A percentile compares a stretch with the other conserved stretches of the same genome.
Conservation (phyloP, 1,284 basidiomycete species). For the Rhizoctonia solani region DNA sequence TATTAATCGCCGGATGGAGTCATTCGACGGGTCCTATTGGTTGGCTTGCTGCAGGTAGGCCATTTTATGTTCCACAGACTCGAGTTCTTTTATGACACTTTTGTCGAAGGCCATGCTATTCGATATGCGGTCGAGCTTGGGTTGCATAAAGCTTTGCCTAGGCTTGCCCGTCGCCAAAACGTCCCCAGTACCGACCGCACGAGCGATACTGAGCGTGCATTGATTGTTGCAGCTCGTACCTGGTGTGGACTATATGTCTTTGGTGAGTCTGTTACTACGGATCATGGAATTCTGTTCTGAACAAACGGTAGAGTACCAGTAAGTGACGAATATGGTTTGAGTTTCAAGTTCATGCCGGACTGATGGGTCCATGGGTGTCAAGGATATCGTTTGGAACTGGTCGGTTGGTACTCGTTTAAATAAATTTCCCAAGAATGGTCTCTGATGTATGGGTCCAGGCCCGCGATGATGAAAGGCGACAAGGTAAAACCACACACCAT, state of each 20-base stretch:
- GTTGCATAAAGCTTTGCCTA: slow-evolving; percentile 38
- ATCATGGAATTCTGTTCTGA: no score
- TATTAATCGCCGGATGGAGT: slow-evolving; percentile 41
- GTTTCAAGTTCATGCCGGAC: background rate
- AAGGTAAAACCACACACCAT: slow-evolving; percentile 28
- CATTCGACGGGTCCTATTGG: slow-evolving; percentile 40
- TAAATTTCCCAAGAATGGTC: slow-evolving; percentile 16
- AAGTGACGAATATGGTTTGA: background rate
- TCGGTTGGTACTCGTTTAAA: slow-evolving; percentile 36
- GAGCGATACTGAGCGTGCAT: slow-evolving; percentile 33
- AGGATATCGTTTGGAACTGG: slow-evolving; percentile 40
- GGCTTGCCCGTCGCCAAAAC: slow-evolving; percentile 31
- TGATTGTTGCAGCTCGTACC: slow-evolving; percentile 38
- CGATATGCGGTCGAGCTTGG: slow-evolving; percentile 40
- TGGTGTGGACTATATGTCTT: slow-evolving; percentile 41
- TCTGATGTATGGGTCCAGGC: slow-evolving; percentile 19
- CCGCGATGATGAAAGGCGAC: slow-evolving; percentile 41
- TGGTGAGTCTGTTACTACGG: slow-evolving; percentile 30
- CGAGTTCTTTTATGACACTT: background rate
- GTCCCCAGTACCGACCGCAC: slow-evolving; percentile 19
- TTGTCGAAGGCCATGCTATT: slow-evolving; percentile 37
- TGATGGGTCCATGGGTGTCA: background rate
- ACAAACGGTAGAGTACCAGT: slow-evolving; percentile 39
- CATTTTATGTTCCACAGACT: background rate
- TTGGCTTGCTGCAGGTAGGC: slow-evolving; percentile 40